phyloP scores from a whole-genome alignment of 2,329 filamentous ascomycete species.

The Allantophomopsis lycopodina region DNA sequence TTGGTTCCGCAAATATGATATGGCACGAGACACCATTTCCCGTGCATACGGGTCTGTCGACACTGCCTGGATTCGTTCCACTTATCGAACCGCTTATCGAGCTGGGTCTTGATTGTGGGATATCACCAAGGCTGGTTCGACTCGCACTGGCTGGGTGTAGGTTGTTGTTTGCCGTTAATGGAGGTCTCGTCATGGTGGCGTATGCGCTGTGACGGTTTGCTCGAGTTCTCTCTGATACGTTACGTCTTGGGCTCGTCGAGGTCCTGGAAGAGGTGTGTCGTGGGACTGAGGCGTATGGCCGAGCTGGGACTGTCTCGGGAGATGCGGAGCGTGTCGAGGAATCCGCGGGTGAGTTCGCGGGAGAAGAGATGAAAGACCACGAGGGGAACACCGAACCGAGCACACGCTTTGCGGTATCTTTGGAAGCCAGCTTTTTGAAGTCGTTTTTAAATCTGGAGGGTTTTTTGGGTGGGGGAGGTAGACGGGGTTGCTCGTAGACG shows the following conservation, averaged over 20 bases:
- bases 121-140: background rate
- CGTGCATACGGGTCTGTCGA: constrained; percentile 54
- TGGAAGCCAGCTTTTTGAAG: constrained; percentile 29
- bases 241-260: constrained; percentile 6
- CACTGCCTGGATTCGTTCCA: constrained; percentile 27
- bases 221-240: background rate
- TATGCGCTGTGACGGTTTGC: background rate
- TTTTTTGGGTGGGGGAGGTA: constrained; percentile 15
- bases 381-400: constrained; percentile 17
- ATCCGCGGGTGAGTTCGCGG: constrained; percentile 8
- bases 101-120: background rate
- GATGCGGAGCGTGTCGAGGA: constrained; percentile 10
- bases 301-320: constrained; percentile 6
- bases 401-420: constrained; percentile 19
- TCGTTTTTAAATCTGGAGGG: constrained; percentile 20
- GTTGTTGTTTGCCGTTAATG: background rate
- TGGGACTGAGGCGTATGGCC: constrained; percentile 2
- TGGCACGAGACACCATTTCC: constrained; percentile 64
- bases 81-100: constrained; percentile 1
- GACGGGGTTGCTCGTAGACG: constrained; percentile 17
- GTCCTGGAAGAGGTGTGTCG: constrained; percentile 7
- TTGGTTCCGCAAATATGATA: constrained; percentile 66
- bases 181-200: background rate
- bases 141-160: background rate
- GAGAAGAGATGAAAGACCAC: constrained; percentile 8